Evolutionary conservation across 495 filamentous ascomycete genomes (phyloP), one percentile per base, ranked within the genome.

Genomic region (Endocarpon pusillum): DNA sequence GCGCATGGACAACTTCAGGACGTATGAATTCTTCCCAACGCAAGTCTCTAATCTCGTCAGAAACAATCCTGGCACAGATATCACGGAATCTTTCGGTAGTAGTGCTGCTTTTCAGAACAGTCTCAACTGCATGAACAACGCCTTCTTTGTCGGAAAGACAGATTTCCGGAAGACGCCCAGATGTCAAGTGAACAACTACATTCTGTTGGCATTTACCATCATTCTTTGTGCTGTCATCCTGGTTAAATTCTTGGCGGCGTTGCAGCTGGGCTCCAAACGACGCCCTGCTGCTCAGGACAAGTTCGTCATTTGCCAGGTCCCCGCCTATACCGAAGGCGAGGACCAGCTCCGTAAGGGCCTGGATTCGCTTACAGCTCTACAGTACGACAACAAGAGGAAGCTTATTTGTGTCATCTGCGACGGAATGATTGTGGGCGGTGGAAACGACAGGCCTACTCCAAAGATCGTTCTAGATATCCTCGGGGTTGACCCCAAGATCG

Each of bases 351-450:
- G 89, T 31, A 86, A 92, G 47, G 86, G 83, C 21, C 67, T 97
- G 4, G 89, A 97, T 51, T 96, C 89, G 2, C 66, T 94, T 38
- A 94, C 89, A 12, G 83, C 84, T 12, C 66, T 97, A 22, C 75
- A 89, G 37, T 97, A 97, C 44, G 89, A 97, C 55, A 94, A 97
- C 58, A 97, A 97, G 62, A 64, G 85, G 34, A 94, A 94, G 55
- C 66, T 94, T 33, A 85, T 94, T 49, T 86, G 74, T 50, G 82
- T 94, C 30, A 76, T 94, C 41, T 94, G 85, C 55, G 85, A 94
- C 43, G 85, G 85, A 52, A 81, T 97, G 71, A 91, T 94, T 46
- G 80, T 94, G 36, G 89, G 89, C 57, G 81, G 78, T 40, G 89
- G 89, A 39, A 97, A 97, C 48, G 89, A 97, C 52, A 71, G 89